phyloP scores from a whole-genome alignment of 2,329 filamentous ascomycete species.

The Cryphonectria radicalis region DNA sequence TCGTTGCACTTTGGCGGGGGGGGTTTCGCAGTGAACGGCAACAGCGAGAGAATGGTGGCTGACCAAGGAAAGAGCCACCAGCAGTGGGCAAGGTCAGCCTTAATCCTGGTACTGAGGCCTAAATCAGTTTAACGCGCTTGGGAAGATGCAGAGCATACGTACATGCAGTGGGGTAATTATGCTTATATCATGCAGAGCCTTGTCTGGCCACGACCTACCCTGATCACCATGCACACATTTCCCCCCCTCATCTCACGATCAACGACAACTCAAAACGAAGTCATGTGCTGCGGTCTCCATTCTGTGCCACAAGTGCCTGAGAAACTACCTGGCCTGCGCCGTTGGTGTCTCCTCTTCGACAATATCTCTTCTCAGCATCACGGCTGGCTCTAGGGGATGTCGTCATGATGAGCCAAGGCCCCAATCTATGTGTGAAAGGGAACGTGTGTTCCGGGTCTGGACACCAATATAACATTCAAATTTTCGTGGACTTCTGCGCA shows the following conservation, averaged over 20 bases:
- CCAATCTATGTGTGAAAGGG: rapidly evolving
- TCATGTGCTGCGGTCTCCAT: not conserved
- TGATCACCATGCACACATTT: not conserved
- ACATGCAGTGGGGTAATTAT: too few relatives aligned
- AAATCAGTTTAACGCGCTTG: not conserved
- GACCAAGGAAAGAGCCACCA: not conserved
- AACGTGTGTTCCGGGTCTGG: not conserved
- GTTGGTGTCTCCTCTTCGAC: not conserved
- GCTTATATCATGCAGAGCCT: not conserved
- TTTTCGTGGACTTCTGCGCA: not conserved
- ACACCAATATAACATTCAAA: not conserved
- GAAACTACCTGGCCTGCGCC: not conserved
- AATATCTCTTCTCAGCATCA: not conserved
- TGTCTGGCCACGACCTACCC: not conserved
- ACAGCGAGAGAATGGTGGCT: not conserved
- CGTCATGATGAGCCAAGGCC: not conserved
- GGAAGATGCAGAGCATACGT: too few relatives aligned
- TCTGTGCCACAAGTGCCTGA: not conserved
- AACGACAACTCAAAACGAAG: not conserved
- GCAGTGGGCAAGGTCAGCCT: not conserved
- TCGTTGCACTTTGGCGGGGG: too few relatives aligned
- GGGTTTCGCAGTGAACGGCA: not conserved
- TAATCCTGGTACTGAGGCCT: not conserved
- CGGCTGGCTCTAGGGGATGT: not conserved
- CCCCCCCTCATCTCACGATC: not conserved